These are phyloP conservation scores for Xylaria sp. DNA, from an alignment of 495 filamentous ascomycete genomes.

Conservation along the genomic window DNA sequence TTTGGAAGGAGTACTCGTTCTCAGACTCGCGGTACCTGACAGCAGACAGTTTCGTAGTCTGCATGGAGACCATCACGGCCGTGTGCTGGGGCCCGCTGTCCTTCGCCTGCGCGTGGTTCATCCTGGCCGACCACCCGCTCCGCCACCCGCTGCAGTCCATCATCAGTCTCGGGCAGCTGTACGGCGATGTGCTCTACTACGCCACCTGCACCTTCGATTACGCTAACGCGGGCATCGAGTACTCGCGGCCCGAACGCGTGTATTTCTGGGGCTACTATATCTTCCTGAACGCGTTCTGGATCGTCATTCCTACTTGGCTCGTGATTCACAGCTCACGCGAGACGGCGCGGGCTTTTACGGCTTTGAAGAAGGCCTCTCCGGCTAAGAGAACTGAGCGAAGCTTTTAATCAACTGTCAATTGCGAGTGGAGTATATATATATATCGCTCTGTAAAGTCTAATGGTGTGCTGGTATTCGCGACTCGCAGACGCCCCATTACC, in stretches of 20 bases:
- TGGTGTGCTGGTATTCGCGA: too few species aligned
- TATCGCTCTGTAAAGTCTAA: background rate
- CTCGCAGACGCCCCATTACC: too few species aligned
- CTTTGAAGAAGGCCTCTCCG: slow-evolving; percentile 14
- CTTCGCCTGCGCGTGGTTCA: slow-evolving; percentile 54
- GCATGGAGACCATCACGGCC: slow-evolving; percentile 63
- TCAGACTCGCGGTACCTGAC: slow-evolving; percentile 66
- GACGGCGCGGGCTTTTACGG: slow-evolving; percentile 21
- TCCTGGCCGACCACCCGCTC: slow-evolving; percentile 54
- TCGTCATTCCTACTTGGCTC: slow-evolving; percentile 53
- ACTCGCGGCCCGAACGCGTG: slow-evolving; percentile 59
- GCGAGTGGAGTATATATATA: background rate
- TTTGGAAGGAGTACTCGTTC: slow-evolving; percentile 69
- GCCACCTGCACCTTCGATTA: slow-evolving; percentile 59
- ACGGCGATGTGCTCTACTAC: slow-evolving; percentile 65
- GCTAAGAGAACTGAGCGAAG: background rate
- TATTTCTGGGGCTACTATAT: slow-evolving; percentile 67
- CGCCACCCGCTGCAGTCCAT: slow-evolving; percentile 60
- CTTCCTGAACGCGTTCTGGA: slow-evolving; percentile 64
- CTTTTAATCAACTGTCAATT: background rate
- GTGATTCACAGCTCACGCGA: slow-evolving; percentile 13
- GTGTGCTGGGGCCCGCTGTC: slow-evolving; percentile 64
- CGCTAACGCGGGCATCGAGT: slow-evolving; percentile 44
- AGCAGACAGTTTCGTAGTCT: slow-evolving; percentile 59
- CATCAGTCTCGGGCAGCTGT: slow-evolving; percentile 63